Evolutionary conservation across 495 filamentous ascomycete genomes (phyloP).

Genomic region (Monascus purpureus): DNA sequence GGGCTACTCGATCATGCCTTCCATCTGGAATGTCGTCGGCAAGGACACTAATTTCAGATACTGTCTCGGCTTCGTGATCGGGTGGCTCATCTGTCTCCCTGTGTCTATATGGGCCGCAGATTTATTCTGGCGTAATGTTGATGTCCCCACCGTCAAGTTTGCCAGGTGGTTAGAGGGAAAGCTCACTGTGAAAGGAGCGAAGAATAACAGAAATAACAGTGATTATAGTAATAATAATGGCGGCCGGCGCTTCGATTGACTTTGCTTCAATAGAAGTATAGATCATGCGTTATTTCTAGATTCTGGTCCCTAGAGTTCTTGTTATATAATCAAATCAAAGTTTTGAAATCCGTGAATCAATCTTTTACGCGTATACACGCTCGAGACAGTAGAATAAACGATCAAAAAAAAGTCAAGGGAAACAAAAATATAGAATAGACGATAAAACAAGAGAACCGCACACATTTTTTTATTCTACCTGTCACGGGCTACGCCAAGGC

Average conservation of each 20-base stretch:
- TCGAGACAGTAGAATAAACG: not conserved
- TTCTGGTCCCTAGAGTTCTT: too few relatives aligned
- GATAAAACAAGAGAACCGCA: too few relatives aligned
- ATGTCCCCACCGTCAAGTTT: slow-evolving; percentile 42
- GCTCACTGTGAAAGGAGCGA: slow-evolving; percentile 13
- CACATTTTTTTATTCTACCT: too few relatives aligned
- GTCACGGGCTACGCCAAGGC: too few relatives aligned
- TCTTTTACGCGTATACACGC: too few relatives aligned
- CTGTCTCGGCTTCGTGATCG: slow-evolving; percentile 35
- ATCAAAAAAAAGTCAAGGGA: not conserved
- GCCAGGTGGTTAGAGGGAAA: slow-evolving; percentile 38
- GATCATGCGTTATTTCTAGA: not conserved
- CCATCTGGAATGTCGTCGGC: slow-evolving; percentile 40
- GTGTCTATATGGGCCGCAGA: slow-evolving; percentile 44
- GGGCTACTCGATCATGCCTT: slow-evolving; percentile 34
- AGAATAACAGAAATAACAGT: not conserved
- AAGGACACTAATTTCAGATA: slow-evolving; percentile 37
- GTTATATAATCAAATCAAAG: too few relatives aligned
- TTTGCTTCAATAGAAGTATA: not conserved
- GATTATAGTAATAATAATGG: not conserved
- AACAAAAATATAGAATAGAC: too few relatives aligned
- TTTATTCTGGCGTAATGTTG: slow-evolving; percentile 44
- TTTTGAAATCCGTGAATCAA: too few relatives aligned
- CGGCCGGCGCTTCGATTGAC: not conserved
- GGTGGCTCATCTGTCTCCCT: slow-evolving; percentile 34